A percentile compares a stretch with the other conserved stretches of the same genome.
Evolutionary conservation across 108 stramenopile species (phyloP).

Genomic region (Cyclostephanos invisitatus): DNA sequence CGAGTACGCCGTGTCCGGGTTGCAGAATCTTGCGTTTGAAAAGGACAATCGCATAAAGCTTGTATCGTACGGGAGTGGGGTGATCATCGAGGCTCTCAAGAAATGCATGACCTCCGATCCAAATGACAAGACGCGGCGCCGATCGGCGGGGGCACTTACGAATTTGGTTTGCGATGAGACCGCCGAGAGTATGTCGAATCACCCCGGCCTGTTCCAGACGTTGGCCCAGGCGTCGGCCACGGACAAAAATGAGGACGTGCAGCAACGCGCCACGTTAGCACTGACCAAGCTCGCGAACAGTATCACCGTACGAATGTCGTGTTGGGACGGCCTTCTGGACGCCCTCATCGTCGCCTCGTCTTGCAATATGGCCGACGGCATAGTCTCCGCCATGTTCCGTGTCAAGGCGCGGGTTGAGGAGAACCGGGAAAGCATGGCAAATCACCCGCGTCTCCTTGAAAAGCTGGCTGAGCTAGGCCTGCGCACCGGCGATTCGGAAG

Average conservation of each 20-base stretch:
- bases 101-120: constrained; percentile 54
- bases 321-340: constrained; percentile 62
- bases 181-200: constrained; percentile 67
- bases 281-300: constrained; percentile 79
- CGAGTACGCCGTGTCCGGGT: constrained; percentile 80
- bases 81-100: constrained; percentile 79
- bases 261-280: constrained; percentile 73
- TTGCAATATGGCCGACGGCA: constrained; percentile 54
- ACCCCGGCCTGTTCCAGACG: constrained; percentile 71
- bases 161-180: constrained; percentile 86
- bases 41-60: constrained; percentile 69
- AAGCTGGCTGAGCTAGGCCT: constrained; percentile 62
- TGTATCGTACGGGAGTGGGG: constrained; percentile 64
- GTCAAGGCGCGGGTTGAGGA: constrained; percentile 81
- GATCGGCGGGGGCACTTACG: constrained; percentile 81
- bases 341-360: constrained; percentile 79
- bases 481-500: constrained; percentile 11
- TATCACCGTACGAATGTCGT: constrained; percentile 63
- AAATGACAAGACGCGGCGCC: constrained; percentile 72
- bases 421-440: constrained; percentile 72
- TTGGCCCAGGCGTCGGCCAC: constrained; percentile 66
- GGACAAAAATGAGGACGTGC: constrained; percentile 74
- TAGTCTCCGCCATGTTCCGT: constrained; percentile 75
- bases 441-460: constrained; percentile 70
- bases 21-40: constrained; percentile 84